Base-by-base conservation (phyloP, 257 asterid species). In the Striga asiatica region DNA sequence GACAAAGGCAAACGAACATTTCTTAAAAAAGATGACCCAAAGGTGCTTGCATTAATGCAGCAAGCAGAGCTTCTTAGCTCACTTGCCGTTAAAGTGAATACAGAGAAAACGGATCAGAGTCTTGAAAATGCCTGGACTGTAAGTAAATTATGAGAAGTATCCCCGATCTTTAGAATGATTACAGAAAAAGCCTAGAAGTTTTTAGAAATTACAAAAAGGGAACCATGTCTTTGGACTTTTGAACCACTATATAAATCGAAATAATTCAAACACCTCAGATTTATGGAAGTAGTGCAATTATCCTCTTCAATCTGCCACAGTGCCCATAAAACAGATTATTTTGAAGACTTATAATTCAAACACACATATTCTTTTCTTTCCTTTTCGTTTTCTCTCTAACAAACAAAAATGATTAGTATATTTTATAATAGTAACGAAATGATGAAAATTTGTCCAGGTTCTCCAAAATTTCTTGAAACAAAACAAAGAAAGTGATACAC, bases 91-190 rank as follows among this genome's bases (percentile, higher is more conserved):
- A 82, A 80, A 80, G 88, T 89, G 12, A 78, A 81, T 56, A 56
- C 81, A 18, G 93, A 83, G 39, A 84, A 74, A 56, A 79, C 83
- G 11, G 78, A 74, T 32, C 91, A 81, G 76, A 81, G 94, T 53
- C 88, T 83, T 48, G 98, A 89, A 71, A 78, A 41, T 70, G 95
- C 98, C 38, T 89, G 98, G 96, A 75, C 56, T 68, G 96, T 86
- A 71, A 66, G 70, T 41, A 37, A 17, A n/a, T n/a, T n/a, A n/a
- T n/a, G n/a, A n/a, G n/a, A n/a, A n/a, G n/a, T n/a, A n/a, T n/a
- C n/a, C n/a, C n/a, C n/a, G n/a, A n/a, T n/a, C n/a, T n/a, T n/a
- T n/a, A 32, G 8, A 59, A 23, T n/a, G 6, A 42, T 42, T 42
- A 14, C 8, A 42, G 11, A 42, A 42, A 42, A 9, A 14, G 23